These are phyloP conservation scores for Funneliformis geosporum DNA, from an alignment of 192 early-diverging fungal species.

Conservation along the genomic window DNA sequence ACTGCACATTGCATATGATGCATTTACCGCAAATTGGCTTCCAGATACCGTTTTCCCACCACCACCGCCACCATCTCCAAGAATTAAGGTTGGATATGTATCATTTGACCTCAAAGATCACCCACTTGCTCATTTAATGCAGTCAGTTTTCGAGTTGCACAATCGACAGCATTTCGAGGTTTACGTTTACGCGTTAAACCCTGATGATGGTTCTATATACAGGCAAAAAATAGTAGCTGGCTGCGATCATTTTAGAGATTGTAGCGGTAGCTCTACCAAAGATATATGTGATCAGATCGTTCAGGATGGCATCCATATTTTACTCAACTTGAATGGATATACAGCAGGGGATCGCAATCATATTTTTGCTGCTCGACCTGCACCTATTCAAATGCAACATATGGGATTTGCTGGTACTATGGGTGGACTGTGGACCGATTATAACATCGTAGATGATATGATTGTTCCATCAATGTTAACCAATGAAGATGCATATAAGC, in stretches of 20 bases:
- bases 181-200: conserved; percentile 83
- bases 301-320: conserved; percentile 80
- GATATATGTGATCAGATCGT: conserved; percentile 75
- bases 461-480: conserved; percentile 63
- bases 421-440: conserved; percentile 85
- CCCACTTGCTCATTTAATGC: conserved; percentile 90
- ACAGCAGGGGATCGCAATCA: conserved; percentile 96
- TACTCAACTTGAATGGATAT: conserved; percentile 94
- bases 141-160: conserved; percentile 93
- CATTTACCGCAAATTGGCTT: conserved; percentile 61
- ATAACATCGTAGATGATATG: conserved; percentile 74
- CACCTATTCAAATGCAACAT: conserved; percentile 84
- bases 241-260: conserved; percentile 80
- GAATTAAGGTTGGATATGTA: conserved; percentile 83
- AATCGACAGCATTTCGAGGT: conserved; percentile 70
- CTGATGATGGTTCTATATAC: conserved; percentile 75
- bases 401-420: conserved; percentile 96
- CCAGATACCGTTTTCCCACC: conserved; percentile 59
- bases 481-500: conserved; percentile 23
- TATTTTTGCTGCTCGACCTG: conserved; percentile 88
- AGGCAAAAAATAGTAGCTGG: conserved; percentile 79
- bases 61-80: conserved; percentile 67
- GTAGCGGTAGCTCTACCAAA: conserved; percentile 67
- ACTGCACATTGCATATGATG: conserved; percentile 73
- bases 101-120: conserved; percentile 95